phyloP scores from a whole-genome alignment of 306 rosid species.

The Carpinus fangiana region DNA sequence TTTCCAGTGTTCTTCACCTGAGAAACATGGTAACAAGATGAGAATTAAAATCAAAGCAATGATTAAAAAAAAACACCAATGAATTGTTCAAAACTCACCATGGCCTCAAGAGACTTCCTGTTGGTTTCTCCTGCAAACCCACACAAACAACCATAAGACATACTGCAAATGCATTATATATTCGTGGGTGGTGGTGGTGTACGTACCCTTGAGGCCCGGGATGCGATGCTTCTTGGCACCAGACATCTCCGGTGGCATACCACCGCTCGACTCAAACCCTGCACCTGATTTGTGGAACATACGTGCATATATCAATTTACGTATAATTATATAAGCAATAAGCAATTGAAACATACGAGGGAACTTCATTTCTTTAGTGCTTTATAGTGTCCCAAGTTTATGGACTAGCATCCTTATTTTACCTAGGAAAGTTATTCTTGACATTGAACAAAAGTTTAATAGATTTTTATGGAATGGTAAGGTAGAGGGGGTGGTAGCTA shows the following conservation, averaged over 20 bases:
- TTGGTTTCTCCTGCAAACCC: conserved; percentile 70
- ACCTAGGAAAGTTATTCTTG: too few relatives aligned
- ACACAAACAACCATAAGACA: not conserved
- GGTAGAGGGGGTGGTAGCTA: too few relatives aligned
- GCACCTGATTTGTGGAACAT: conserved; percentile 14
- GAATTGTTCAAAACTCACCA: conserved; percentile 50
- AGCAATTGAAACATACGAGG: too few relatives aligned
- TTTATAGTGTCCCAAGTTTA: too few relatives aligned
- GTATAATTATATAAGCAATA: too few relatives aligned
- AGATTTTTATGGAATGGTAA: too few relatives aligned
- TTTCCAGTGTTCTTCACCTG: conserved; percentile 83
- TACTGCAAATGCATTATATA: too few relatives aligned
- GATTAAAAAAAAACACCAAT: not conserved
- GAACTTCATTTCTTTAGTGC: too few relatives aligned
- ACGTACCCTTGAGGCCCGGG: conserved; percentile 60
- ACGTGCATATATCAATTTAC: too few relatives aligned
- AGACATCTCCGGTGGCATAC: conserved; percentile 44
- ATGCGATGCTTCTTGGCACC: conserved; percentile 48
- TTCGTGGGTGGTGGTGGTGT: not conserved
- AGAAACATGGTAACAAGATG: not conserved
- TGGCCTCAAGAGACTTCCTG: conserved; percentile 73
- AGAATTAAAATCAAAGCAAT: conserved; percentile 1
- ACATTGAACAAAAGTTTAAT: too few relatives aligned
- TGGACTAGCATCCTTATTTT: too few relatives aligned
- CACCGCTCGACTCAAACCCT: conserved; percentile 47